Evolutionary conservation across 352 stramenopile genomes (phyloP).

Genomic region (Phytophthora citrophthora): DNA sequence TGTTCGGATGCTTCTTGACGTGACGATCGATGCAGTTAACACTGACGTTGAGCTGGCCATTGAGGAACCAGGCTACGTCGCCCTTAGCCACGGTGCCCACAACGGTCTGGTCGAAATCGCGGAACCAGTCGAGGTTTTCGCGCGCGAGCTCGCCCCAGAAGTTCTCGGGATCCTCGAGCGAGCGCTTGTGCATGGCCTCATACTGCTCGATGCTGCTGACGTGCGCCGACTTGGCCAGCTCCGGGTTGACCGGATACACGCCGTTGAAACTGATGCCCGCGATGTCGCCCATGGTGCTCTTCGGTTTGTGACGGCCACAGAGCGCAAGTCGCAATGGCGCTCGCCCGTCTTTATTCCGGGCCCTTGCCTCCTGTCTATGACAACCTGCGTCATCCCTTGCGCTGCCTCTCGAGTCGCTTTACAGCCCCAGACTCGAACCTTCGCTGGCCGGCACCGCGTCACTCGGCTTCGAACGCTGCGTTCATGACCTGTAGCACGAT

Average conservation of each 20-base stretch:
- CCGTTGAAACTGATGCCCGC: constrained; percentile 40
- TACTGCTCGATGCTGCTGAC: constrained; percentile 74
- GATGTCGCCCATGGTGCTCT: constrained; percentile 61
- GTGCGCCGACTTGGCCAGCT: constrained; percentile 64
- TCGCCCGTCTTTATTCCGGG: constrained; percentile 85
- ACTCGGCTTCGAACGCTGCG: neutral
- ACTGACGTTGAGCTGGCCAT: constrained; percentile 94
- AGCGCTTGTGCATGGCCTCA: constrained; percentile 84
- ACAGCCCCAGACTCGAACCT: constrained; percentile 9
- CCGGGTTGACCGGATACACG: constrained; percentile 32
- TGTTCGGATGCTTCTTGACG: constrained; percentile 68
- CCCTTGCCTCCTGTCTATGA: constrained; percentile 45
- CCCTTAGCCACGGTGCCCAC: constrained; percentile 89
- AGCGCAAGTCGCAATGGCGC: constrained; percentile 67
- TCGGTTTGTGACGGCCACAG: constrained; percentile 90
- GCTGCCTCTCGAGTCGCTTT: neutral
- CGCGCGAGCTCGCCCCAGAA: constrained; percentile 95
- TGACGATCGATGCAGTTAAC: constrained; percentile 97
- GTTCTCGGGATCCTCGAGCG: constrained; percentile 77
- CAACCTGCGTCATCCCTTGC: constrained; percentile 58
- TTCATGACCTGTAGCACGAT: constrained; percentile 13
- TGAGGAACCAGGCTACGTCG: constrained; percentile 94
- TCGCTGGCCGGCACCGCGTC: neutral
- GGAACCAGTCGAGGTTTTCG: constrained; percentile 93
- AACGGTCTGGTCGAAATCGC: constrained; percentile 89